A percentile compares a stretch with the other conserved stretches of the same genome.
Conservation (phyloP, 2,329 filamentous ascomycete genomes). For the Aspergillus viridinutans region DNA sequence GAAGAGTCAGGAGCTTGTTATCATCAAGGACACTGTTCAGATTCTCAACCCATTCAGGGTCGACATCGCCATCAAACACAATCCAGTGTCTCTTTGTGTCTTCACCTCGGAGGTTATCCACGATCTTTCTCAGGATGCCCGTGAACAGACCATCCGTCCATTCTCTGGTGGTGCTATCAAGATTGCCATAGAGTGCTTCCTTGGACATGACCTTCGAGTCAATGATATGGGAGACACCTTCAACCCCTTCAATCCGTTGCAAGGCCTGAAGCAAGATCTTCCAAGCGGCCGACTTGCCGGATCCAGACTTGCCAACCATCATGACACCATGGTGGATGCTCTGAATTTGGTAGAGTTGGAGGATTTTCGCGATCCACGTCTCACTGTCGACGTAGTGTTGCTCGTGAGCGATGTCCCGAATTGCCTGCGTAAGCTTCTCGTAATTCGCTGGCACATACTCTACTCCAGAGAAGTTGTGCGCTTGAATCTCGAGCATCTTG, state of each 20-base stretch:
- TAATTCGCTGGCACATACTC: constrained; percentile 88
- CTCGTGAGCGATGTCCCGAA: constrained; percentile 76
- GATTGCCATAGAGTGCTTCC: constrained; percentile 89
- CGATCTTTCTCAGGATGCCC: constrained; percentile 94
- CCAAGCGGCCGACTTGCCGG: constrained; percentile 95
- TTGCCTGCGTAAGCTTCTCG: constrained; percentile 71
- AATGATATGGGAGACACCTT: constrained; percentile 95
- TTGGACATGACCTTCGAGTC: constrained; percentile 99
- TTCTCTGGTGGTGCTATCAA: constrained; percentile 94
- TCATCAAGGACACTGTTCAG: constrained; percentile 99
- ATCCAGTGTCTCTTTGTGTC: constrained; percentile 98
- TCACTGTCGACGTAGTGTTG: constrained; percentile 87
- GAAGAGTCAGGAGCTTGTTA: constrained; percentile 94
- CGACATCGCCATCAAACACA: constrained; percentile 97
- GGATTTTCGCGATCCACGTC: constrained; percentile 93
- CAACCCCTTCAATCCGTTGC: constrained; percentile 82
- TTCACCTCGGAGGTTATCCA: constrained; percentile 96
- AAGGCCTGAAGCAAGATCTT: constrained; percentile 85
- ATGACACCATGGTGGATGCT: constrained; percentile 98
- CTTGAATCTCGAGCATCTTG: constrained; percentile 79
- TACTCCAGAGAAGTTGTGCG: constrained; percentile 83
- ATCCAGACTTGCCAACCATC: constrained; percentile 99
- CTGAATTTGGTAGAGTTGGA: constrained; percentile 97
- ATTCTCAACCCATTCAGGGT: constrained; percentile 99
- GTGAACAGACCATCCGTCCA: constrained; percentile 99